Base-by-base conservation (phyloP, 2,329 filamentous ascomycete species). In the Aspergillus sp. region DNA sequence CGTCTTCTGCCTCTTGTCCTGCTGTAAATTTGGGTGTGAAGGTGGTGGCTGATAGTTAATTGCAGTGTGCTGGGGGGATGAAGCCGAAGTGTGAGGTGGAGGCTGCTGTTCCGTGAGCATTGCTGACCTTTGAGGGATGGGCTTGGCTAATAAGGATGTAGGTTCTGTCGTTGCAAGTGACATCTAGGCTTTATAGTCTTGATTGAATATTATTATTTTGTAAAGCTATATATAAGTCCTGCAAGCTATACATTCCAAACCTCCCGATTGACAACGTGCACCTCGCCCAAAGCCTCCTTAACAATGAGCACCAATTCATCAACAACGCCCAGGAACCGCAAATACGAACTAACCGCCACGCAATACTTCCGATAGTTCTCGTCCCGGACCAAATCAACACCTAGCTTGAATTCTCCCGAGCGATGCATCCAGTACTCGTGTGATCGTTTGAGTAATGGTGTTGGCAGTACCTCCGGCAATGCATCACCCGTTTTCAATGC, bases 401-500 rank as follows among this genome's bases (percentile, higher is more conserved):
- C 69, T 17, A 76, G 43, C 2, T 62, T 51, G 1, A 64, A 50
- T 10, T 63, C 54, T 3, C 41, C 43, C 4, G 55, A 51, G 7
- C 55, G 54, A 1, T 43, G 41, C 22, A 46, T 49, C 56, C 60
- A 62, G 19, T 53, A 60, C 33, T 66, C 59, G 19, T 61, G 53
- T 13, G 59, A 66, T 2, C 67, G 65, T 2, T 66, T 63, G 1
- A 76, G 55, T 19, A 79, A 53, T 2, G 76, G 76, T 1, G 72
- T 69, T 0, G 76, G 76, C 0, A 79, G 53, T 2, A 74, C 61
- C 45, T 75, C 72, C 0, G 76, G 76, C 0, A 77, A 54, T 0
- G 76, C 66, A n/a, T 70, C 68, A 0, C 73, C 75, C 0, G 73
- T 77, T 17, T 71, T 68, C 12, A 79, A 56, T 2, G 73, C 61